phyloP scores from a whole-genome alignment of 1,139 yeast species.

The Blastobotrys persicus region DNA sequence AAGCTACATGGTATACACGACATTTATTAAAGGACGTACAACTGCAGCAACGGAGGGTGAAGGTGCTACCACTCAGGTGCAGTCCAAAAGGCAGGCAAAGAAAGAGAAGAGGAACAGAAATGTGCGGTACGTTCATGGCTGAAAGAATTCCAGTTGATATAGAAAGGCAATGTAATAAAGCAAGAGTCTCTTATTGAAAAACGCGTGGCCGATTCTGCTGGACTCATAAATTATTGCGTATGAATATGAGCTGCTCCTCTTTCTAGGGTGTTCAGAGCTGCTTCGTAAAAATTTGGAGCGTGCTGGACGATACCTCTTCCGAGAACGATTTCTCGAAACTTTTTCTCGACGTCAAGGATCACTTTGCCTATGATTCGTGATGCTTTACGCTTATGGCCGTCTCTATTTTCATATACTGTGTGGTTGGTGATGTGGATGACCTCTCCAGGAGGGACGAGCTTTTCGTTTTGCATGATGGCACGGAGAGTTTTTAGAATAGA shows the following conservation, averaged over 20 bases:
- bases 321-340: slow-evolving; percentile 37
- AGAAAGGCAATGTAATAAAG: too few species aligned
- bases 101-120: slow-evolving; percentile 48
- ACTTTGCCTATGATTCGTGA: slow-evolving; percentile 33
- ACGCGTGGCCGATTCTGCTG: too few species aligned
- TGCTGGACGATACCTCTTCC: slow-evolving; percentile 39
- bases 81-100: slow-evolving; percentile 55
- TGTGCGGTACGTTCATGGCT: slow-evolving; percentile 18
- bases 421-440: slow-evolving; percentile 34
- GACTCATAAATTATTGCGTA: too few species aligned
- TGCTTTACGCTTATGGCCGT: slow-evolving; percentile 34
- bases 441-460: slow-evolving; percentile 38
- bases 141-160: too few species aligned
- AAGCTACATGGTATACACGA: slow-evolving; percentile 47
- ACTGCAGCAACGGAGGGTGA: slow-evolving; percentile 19
- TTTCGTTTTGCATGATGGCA: slow-evolving; percentile 35
- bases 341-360: slow-evolving; percentile 34
- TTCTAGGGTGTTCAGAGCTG: slow-evolving; percentile 32
- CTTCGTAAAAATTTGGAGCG: slow-evolving; percentile 37
- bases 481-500: slow-evolving; percentile 32
- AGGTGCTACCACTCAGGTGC: slow-evolving; percentile 22
- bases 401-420: slow-evolving; percentile 33
- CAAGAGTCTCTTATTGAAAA: too few species aligned
- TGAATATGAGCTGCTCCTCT: slow-evolving; percentile 5
- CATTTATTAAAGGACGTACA: slow-evolving; percentile 19